Percentiles rank a stretch among this genome's conserved stretches.
phyloP scores from a whole-genome alignment of 345 rosid genomes.

The Eucalyptus regnans region DNA sequence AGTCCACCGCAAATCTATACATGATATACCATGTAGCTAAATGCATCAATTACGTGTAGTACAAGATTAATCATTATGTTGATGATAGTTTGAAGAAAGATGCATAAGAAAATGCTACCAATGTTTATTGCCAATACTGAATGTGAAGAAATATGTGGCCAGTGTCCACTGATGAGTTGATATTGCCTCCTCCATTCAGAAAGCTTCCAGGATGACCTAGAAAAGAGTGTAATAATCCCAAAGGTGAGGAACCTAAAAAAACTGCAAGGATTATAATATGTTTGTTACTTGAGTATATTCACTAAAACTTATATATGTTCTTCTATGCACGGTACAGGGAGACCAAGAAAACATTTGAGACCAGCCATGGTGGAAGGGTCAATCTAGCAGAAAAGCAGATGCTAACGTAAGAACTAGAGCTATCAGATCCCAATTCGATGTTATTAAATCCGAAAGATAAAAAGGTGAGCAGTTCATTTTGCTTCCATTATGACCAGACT shows the following conservation, averaged over 20 bases:
- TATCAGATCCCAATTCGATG: neutral
- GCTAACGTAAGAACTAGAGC: neutral
- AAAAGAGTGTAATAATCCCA: neutral
- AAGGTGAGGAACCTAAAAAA: neutral
- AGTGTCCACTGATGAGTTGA: neutral
- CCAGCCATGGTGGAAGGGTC: neutral
- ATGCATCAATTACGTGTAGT: neutral
- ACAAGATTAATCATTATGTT: neutral
- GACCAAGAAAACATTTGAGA: neutral
- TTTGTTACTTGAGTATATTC: neutral
- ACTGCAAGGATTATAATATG: neutral
- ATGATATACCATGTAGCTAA: neutral
- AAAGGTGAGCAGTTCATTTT: neutral
- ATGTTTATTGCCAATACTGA: neutral
- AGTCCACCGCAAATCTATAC: no score
- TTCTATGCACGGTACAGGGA: neutral
- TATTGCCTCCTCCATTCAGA: neutral
- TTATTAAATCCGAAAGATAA: neutral
- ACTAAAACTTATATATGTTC: neutral
- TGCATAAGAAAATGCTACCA: neutral
- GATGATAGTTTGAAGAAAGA: neutral
- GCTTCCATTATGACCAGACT: neutral
- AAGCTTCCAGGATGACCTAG: neutral
- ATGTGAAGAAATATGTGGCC: neutral
- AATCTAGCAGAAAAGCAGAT: neutral